A percentile compares a stretch with the other conserved stretches of the same genome.
These are phyloP conservation scores for Porphyra umbilicalis DNA, from an alignment of 31 red algal genomes.

Conservation along the genomic window DNA sequence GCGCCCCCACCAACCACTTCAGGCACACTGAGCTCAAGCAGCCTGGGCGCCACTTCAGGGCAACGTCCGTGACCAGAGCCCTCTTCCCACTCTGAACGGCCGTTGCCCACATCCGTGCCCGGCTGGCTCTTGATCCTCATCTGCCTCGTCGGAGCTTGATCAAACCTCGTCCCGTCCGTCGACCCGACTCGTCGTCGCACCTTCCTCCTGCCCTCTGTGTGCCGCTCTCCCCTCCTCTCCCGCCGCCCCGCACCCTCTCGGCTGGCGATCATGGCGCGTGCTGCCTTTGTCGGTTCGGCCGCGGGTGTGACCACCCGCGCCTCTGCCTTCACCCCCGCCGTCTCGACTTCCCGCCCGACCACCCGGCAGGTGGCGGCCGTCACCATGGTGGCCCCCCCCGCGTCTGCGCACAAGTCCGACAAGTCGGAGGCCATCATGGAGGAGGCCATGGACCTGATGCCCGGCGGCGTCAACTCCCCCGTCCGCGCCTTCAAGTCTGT, in stretches of 20 bases:
- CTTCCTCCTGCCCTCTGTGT: background rate
- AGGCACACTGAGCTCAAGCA: background rate
- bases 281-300: background rate
- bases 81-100: too few species aligned
- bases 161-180: background rate
- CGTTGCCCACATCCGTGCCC: too few species aligned
- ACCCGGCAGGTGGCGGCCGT: background rate
- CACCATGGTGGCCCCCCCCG: constrained; percentile 52
- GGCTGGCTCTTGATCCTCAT: too few species aligned
- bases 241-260: too few species aligned
- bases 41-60: background rate
- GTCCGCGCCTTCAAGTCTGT: constrained; percentile 98
- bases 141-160: too few species aligned
- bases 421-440: constrained; percentile 65
- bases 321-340: background rate
- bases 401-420: constrained; percentile 46
- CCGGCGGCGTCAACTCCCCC: constrained; percentile 94
- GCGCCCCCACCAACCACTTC: too few species aligned
- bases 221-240: background rate
- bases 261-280: background rate
- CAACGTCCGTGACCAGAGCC: too few species aligned
- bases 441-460: constrained; percentile 93
- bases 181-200: background rate
- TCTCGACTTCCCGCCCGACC: background rate
- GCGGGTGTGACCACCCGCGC: background rate